phyloP scores from a whole-genome alignment of 305 asterid species.

The Stenogyne calaminthoides region DNA sequence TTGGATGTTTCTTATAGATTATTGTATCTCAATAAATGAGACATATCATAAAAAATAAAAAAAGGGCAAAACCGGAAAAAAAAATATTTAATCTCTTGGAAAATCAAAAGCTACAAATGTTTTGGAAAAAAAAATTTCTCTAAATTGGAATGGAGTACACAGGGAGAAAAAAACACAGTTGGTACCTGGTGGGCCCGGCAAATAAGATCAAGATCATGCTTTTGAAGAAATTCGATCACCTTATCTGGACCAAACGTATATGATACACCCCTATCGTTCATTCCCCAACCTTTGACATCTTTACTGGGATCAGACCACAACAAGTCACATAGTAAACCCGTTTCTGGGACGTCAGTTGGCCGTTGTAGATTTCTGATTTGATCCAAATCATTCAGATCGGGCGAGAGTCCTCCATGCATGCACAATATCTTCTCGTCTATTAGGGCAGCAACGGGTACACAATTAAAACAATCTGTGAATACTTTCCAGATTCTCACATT shows the following conservation, averaged over 20 bases:
- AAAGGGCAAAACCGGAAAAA: background rate
- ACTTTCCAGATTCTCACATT: slow-evolving; percentile 76
- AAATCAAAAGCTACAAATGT: background rate
- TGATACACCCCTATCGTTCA: slow-evolving; percentile 84
- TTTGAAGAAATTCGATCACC: slow-evolving; percentile 70
- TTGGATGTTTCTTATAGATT: background rate
- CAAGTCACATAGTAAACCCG: slow-evolving; percentile 80
- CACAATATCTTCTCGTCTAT: slow-evolving; percentile 82
- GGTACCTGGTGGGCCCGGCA: slow-evolving; percentile 92
- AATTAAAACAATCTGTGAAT: slow-evolving; percentile 80
- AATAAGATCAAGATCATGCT: slow-evolving; percentile 77
- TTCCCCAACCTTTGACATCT: slow-evolving; percentile 82
- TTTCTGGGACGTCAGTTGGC: slow-evolving; percentile 80
- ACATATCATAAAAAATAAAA: no score
- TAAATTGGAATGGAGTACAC: background rate
- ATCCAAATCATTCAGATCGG: slow-evolving; percentile 65
- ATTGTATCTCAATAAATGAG: background rate
- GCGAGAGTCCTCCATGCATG: slow-evolving; percentile 95
- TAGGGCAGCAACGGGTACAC: slow-evolving; percentile 84
- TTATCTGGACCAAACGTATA: slow-evolving; percentile 72
- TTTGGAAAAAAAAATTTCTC: background rate
- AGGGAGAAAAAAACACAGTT: background rate
- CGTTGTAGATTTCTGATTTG: slow-evolving; percentile 75
- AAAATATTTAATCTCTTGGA: background rate
- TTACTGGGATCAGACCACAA: slow-evolving; percentile 90